Evolutionary conservation across 768 basidiomycete genomes (phyloP).

Genomic region (Leccinum olivaceopallidum): DNA sequence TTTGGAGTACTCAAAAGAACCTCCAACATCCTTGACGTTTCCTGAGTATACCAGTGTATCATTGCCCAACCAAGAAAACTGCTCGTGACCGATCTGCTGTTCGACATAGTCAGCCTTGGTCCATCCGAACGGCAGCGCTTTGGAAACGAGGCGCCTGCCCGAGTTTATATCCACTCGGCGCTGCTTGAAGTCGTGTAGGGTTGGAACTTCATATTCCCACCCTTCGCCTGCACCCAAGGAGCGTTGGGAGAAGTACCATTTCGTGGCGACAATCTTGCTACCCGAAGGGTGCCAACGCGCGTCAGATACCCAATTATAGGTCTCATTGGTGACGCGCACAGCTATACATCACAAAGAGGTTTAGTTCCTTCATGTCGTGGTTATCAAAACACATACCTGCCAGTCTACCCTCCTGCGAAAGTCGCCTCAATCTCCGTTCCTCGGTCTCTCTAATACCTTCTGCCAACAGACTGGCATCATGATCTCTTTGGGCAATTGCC

Average conservation of each 20-base stretch:
- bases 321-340: conserved; percentile 66
- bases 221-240: conserved; percentile 73
- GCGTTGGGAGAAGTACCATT: conserved; percentile 69
- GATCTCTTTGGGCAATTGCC: conserved; percentile 37
- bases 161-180: conserved; percentile 37
- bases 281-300: conserved; percentile 72
- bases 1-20: conserved; percentile 61
- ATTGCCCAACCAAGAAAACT: conserved; percentile 59
- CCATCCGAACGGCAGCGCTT: conserved; percentile 64
- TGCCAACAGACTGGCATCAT: conserved; percentile 49
- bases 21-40: conserved; percentile 53
- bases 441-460: conserved; percentile 52
- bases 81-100: conserved; percentile 76
- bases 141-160: conserved; percentile 56
- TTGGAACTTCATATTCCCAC: conserved; percentile 63
- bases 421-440: conserved; percentile 46
- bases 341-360: conserved; percentile 28
- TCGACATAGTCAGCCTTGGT: conserved; percentile 55
- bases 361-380: conserved; percentile 5
- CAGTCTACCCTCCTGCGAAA: conserved; percentile 59
- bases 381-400: conserved; percentile 32
- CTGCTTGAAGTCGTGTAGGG: conserved; percentile 6
- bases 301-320: conserved; percentile 69
- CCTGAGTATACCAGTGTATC: conserved; percentile 66
- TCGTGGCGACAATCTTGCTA: conserved; percentile 64